A percentile compares a stretch with the other conserved stretches of the same genome.
phyloP scores from a whole-genome alignment of 2,329 filamentous ascomycete species.

The Fusarium heterosporum region DNA sequence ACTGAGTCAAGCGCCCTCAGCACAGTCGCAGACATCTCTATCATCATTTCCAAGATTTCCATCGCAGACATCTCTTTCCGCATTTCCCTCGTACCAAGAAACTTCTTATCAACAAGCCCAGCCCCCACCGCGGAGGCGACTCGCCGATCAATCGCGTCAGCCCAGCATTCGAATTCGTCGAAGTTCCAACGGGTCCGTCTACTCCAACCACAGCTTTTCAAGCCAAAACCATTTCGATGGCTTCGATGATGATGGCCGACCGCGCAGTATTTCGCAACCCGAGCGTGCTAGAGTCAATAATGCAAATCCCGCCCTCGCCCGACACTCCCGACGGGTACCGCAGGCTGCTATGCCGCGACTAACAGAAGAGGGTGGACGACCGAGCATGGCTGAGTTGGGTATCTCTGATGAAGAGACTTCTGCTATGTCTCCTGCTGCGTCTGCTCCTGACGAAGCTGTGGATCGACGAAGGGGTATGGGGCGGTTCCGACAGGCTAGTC shows the following conservation, averaged over 20 bases:
- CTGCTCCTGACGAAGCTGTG: conserved; percentile 44
- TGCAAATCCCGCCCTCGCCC: conserved; percentile 30
- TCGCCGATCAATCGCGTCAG: conserved; percentile 33
- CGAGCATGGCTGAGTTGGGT: conserved; percentile 53
- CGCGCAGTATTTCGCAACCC: conserved; percentile 54
- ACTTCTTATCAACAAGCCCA: conserved; percentile 2
- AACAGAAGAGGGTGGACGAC: conserved; percentile 54
- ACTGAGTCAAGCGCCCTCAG: conserved; percentile 36
- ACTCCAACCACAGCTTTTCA: conserved; percentile 26
- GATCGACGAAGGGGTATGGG: conserved; percentile 2
- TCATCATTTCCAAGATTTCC: conserved; percentile 25
- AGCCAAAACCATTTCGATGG: conserved; percentile 17
- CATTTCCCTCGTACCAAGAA: conserved; percentile 25
- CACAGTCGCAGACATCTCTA: conserved; percentile 40
- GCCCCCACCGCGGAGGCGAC: conserved; percentile 31
- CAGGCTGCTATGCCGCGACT: conserved; percentile 54
- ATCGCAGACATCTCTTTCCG: conserved; percentile 25
- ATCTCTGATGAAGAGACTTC: conserved; percentile 23
- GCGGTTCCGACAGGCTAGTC: conserved; percentile 41
- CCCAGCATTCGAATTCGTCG: conserved; percentile 47
- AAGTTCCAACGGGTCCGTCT: conserved; percentile 41
- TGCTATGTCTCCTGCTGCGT: conserved; percentile 45
- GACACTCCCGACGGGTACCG: conserved; percentile 50
- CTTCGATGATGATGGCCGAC: conserved; percentile 39
- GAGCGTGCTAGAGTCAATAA: conserved; percentile 42